Base-by-base conservation (phyloP, 306 rosid genomes). In the Inga oerstediana region DNA sequence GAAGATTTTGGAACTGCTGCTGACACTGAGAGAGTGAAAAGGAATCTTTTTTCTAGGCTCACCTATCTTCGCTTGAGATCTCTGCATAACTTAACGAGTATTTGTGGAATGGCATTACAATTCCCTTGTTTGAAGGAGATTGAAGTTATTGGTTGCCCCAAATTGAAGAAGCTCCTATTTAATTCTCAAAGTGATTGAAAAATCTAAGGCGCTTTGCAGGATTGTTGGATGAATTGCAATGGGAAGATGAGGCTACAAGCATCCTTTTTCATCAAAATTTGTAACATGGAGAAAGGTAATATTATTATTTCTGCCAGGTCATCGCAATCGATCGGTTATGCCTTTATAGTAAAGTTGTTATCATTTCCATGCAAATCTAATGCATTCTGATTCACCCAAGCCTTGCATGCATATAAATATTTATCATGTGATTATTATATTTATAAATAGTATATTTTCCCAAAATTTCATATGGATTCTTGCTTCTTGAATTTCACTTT, bases 21-120 rank as follows among this genome's bases (percentile, higher is more conserved):
- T 32, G 2, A 32, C 34, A 32, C 22, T 7, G 24, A 7, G 19
- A 67, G 24, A 67, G 72, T 67, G 46, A 35, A 7, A 67, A 16
- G 46, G 4, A 8, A 67, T 35, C 46, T 17, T 16, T 67, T 67
- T 35, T 3, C 13, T 0, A 7, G 72, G 15, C 72, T 66, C 44
- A 34, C 44, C 14, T 8, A 5, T 66, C 44, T 66, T 14, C 0
- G 0, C 7, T 19, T 66, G 19, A 0, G 0, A 0, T 2, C 0
- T 0, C 22, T 66, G 17, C 0, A 9, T 0, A 7, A 66, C 1
- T 66, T 66, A 34, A 32, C 5, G 72, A 66, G 72, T 44, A 52
- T 52, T 7, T 52, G 59, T 17, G 5, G 59, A 6, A 16, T 52
- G 8, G 22, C 59, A 52, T 16, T 17, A 52, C 59, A 17, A 0